Evolutionary conservation across 257 asterid genomes (phyloP), one percentile per base, ranked within the genome.

Genomic region (Apocynum venetum): DNA sequence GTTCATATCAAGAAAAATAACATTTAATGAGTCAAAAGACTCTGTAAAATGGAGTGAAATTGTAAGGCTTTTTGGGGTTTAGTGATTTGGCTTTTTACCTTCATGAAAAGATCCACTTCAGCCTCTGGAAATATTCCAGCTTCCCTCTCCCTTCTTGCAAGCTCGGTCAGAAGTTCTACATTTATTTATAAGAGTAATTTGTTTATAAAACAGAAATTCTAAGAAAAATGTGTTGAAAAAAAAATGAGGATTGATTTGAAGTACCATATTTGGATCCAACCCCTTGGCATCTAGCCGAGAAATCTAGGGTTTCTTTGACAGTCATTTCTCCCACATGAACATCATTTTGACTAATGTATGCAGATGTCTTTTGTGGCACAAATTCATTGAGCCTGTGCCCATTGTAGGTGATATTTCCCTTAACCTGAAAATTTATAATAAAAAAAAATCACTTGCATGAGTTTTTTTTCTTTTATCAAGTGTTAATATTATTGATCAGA

Each of bases 301-400:
- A 95, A 87, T 95, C 98, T 0, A 95, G 80, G 4, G 99, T 93
- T 88, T 95, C 99, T 82, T 89, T 93, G 0, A 95, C 99, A 1
- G 99, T 95, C 98, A 95, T 95, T 85, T 95, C 99, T 77, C 93
- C 97, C 0, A 89, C 88, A 80, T 95, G 99, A 72, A 96, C 89
- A 86, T 96, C 99, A 75, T 90, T 90, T 82, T 96, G 99, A 82
- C 99, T 96, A 48, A 96, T 91, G 86, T 93, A 96, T 6, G 99
- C 99, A 0, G 99, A 93, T 44, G 99, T 93, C 76, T 91, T 96
- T 4, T 85, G 92, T 1, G 99, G 93, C 7, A 93, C 94, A 76
- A 96, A 96, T 56, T 96, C 99, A 47, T 81, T 49, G 4, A 96
- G 79, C 75, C 57, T 53, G 57, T 93, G 95, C 8, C 99, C 99